Percentiles rank a stretch among this genome's conserved stretches.
Evolutionary conservation across 1,139 yeast species (phyloP).

Genomic region (Eremothecium cymbalariae): DNA sequence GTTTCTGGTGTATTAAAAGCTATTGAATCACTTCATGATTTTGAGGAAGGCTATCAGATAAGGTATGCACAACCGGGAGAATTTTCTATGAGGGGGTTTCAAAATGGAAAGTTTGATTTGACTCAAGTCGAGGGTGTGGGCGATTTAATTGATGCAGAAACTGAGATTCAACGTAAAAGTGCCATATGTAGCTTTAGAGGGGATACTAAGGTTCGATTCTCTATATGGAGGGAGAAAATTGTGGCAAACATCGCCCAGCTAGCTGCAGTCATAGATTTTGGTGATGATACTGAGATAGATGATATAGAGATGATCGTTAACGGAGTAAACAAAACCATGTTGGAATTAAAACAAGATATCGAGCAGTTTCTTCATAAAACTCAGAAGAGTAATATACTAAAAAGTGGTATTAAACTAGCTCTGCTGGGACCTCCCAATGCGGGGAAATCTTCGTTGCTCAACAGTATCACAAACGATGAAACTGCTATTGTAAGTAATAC

Average conservation of each 20-base stretch:
- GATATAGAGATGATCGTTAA: conserved; percentile 45
- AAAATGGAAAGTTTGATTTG: conserved; percentile 57
- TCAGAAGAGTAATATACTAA: conserved; percentile 53
- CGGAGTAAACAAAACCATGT: conserved; percentile 42
- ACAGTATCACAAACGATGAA: conserved; percentile 64
- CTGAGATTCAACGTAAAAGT: conserved; percentile 75
- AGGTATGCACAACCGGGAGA: conserved; percentile 92
- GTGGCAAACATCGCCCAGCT: conserved; percentile 62
- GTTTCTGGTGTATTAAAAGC: conserved; percentile 59
- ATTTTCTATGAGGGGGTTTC: conserved; percentile 75
- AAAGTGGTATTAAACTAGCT: conserved; percentile 66
- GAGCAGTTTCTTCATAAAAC: conserved; percentile 43
- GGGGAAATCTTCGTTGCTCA: conserved; percentile 84
- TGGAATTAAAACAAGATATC: conserved; percentile 40
- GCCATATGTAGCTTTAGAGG: conserved; percentile 73
- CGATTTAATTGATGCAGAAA: conserved; percentile 88
- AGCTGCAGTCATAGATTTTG: conserved; percentile 88
- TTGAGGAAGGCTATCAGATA: conserved; percentile 36
- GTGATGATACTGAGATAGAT: conserved; percentile 85
- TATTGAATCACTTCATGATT: conserved; percentile 43
- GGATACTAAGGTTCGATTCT: conserved; percentile 45
- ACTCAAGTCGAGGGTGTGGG: conserved; percentile 88
- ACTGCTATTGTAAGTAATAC: conserved; percentile 87
- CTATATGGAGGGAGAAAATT: conserved; percentile 58
- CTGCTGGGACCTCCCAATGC: conserved; percentile 93